Conservation (phyloP, 2,329 filamentous ascomycete genomes). For the Apiospora arundinis region DNA sequence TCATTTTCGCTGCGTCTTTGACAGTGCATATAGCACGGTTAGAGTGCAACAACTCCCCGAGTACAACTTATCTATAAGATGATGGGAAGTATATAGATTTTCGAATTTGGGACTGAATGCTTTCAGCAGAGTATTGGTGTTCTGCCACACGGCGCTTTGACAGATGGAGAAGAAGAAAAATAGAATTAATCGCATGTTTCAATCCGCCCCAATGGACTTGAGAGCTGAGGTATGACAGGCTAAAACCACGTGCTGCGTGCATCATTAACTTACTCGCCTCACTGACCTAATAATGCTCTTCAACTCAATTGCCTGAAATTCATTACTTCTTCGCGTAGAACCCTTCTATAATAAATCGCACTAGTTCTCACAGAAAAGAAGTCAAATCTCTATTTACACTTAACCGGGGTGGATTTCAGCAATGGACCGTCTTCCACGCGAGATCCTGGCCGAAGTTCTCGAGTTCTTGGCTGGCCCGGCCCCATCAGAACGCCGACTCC, state of each 20-base stretch:
- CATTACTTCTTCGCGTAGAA: not conserved
- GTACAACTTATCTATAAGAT: not conserved
- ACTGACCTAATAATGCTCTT: not conserved
- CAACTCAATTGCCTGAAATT: slow-evolving; percentile 15
- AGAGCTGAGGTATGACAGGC: not conserved
- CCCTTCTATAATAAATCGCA: too few relatives aligned
- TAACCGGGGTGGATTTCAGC: not conserved
- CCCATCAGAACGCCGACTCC: slow-evolving; percentile 54
- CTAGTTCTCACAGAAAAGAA: not conserved
- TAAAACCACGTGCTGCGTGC: not conserved
- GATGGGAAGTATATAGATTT: not conserved
- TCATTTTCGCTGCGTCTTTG: not conserved
- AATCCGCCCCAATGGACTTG: not conserved
- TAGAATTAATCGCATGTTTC: not conserved
- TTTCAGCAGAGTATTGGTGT: not conserved
- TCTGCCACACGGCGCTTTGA: too few relatives aligned
- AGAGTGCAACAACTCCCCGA: not conserved
- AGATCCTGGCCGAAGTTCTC: slow-evolving; percentile 65
- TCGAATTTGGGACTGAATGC: not conserved
- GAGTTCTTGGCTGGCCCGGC: slow-evolving; percentile 56
- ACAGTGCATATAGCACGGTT: too few relatives aligned
- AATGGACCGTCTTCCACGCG: slow-evolving; percentile 59
- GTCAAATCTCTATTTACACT: too few relatives aligned
- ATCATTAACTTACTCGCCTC: slow-evolving; percentile 9
- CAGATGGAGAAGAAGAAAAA: not conserved